A percentile compares a stretch with the other conserved stretches of the same genome.
phyloP scores from a whole-genome alignment of 1,284 basidiomycete genomes.

The Fistulinella cinereoalba region DNA sequence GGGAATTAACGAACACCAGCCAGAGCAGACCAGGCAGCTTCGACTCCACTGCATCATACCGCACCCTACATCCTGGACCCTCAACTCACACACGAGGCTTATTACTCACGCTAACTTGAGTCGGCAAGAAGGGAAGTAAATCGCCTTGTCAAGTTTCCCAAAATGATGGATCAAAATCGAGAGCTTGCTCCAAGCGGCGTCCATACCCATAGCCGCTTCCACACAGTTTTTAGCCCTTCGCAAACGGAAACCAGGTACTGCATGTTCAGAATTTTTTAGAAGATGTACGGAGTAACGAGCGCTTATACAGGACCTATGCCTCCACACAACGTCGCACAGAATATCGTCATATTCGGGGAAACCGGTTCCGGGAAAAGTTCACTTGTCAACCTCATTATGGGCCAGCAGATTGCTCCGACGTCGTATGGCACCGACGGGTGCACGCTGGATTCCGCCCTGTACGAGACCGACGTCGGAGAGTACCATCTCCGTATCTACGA shows the following conservation, averaged over 20 bases:
- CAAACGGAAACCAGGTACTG: conserved; percentile 14
- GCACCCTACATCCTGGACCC: no score
- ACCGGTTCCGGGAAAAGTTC: conserved; percentile 36
- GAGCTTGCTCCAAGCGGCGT: no score
- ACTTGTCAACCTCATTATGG: conserved; percentile 32
- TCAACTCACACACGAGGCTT: conserved; percentile 17
- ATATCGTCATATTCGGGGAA: conserved; percentile 31
- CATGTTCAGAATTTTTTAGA: neutral
- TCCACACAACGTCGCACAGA: conserved; percentile 11
- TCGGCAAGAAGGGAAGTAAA: no score
- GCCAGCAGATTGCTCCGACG: conserved; percentile 20
- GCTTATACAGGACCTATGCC: conserved; percentile 14
- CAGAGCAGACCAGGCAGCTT: no score
- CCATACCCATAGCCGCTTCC: neutral
- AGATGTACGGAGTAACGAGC: conserved; percentile 6
- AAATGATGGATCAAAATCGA: neutral
- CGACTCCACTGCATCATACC: no score
- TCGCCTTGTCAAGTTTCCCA: neutral
- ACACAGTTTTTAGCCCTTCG: conserved; percentile 1
- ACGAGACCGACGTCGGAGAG: conserved; percentile 17
- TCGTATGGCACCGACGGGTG: conserved; percentile 31
- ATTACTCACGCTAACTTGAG: no score
- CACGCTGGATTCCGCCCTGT: conserved; percentile 26
- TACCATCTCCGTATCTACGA: conserved; percentile 25
- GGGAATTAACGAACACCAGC: no score